Evolutionary conservation across 495 filamentous ascomycete species (phyloP).

Genomic region (Astrocystis sublimbata): DNA sequence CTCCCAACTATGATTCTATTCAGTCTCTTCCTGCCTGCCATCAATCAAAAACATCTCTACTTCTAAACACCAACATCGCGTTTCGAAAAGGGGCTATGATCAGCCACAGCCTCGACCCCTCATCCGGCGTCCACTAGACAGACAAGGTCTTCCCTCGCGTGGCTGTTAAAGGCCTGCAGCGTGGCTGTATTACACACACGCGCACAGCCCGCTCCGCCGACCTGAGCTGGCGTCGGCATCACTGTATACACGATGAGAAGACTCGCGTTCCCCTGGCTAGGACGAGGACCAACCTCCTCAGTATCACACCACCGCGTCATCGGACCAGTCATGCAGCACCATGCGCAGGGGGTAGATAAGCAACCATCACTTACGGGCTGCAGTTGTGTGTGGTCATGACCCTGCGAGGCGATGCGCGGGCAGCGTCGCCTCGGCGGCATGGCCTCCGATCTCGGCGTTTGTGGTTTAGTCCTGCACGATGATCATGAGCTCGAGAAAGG

Average conservation of each 20-base stretch:
- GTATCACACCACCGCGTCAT: slow-evolving; percentile 41
- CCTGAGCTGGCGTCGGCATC: slow-evolving; percentile 38
- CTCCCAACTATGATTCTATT: no score
- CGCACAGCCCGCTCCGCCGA: slow-evolving; percentile 37
- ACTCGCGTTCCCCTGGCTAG: slow-evolving; percentile 23
- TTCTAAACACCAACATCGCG: not conserved
- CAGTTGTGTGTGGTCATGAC: slow-evolving; percentile 50
- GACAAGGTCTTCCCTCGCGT: slow-evolving; percentile 41
- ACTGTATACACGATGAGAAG: slow-evolving; percentile 46
- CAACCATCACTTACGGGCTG: slow-evolving; percentile 47
- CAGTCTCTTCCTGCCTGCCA: no score
- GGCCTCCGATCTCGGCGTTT: not conserved
- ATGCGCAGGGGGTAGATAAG: slow-evolving; percentile 52
- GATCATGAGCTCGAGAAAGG: slow-evolving; percentile 31
- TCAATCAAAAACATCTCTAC: no score
- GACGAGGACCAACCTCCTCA: slow-evolving; percentile 37
- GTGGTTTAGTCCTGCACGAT: slow-evolving; percentile 33
- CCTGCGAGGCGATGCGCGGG: slow-evolving; percentile 37
- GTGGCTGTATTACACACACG: slow-evolving; percentile 40
- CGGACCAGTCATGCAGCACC: slow-evolving; percentile 52
- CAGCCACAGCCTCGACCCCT: slow-evolving; percentile 22
- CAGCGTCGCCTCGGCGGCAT: not conserved
- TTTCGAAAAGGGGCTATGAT: slow-evolving; percentile 3
- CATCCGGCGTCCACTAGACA: not conserved
- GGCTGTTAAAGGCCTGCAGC: slow-evolving; percentile 43